Evolutionary conservation across 176 grass and related monocot genomes (phyloP), one percentile per base, ranked within the genome.

Genomic region (Aegilops sharonensis): DNA sequence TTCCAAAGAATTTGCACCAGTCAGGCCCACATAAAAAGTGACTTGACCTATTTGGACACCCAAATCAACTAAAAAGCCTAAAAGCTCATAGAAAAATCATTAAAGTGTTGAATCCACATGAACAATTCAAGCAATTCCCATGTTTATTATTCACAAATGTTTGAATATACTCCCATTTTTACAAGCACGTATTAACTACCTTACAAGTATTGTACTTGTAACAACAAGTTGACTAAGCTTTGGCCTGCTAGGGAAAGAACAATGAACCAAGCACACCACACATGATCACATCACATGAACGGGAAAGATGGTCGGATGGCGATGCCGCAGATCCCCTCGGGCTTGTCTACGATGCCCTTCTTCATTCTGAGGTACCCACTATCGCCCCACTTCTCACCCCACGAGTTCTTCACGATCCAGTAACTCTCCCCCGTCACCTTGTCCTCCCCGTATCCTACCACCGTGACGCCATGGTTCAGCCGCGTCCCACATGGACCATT

Each of bases 401-500:
- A 96, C 0, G 94, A 96, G 75, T 96, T 96, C 75, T 93, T 96
- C 3, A 96, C 78, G 18, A 91, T 93, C 90, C 90, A 95, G 62
- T 90, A 95, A 9, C n/a, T 89, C 2, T 74, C 89, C 5, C 64
- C 84, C 5, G 8, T 76, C 25, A 5, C 14, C 2, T 43, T 75
- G 4, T 83, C 83, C 47, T 68, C 61, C 0, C 86, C 90, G 11
- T 89, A 95, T 1, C 88, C 93, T 0, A 92, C 84, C 13, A 90
- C 85, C 7, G 90, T 90, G 67, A 95, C 90, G 7, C 88, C 93
- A n/a, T 95, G 93, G 88, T 95, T 88, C 9, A 95, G 79, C 35
- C 2, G 9, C 0, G 87, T 93, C 3, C 84, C 91, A 24, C 93
- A 93, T 12, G 88, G 86, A 23, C 91, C 88, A 20, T 92, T 92